Percentiles rank a stretch among this genome's conserved stretches.
Conservation (phyloP, 768 basidiomycete species). For the Russula compacta region DNA sequence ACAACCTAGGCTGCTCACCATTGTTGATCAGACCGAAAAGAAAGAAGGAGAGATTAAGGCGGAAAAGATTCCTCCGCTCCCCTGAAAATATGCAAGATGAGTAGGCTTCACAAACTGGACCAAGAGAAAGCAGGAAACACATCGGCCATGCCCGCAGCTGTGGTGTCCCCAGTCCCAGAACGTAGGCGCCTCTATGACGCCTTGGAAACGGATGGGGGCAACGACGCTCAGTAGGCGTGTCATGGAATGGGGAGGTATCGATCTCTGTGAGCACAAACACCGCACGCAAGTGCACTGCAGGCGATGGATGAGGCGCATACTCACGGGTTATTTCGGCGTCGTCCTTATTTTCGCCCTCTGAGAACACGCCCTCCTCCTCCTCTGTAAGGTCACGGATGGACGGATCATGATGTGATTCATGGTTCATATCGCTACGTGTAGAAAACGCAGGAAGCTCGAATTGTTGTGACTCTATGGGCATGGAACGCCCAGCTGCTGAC, state of each 20-base stretch:
- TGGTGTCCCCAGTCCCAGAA: not conserved
- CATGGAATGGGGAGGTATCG: not conserved
- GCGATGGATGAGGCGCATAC: not conserved
- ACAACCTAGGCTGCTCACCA: constrained; percentile 35
- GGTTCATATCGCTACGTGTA: not conserved
- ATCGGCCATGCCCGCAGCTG: not conserved
- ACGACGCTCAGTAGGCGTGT: not conserved
- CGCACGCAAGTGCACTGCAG: not conserved
- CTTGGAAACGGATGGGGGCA: not conserved
- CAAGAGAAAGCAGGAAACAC: not conserved
- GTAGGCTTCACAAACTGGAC: not conserved
- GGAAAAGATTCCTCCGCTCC: constrained; percentile 24
- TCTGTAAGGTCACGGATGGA: not conserved
- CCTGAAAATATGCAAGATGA: not conserved
- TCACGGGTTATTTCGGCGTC: not conserved
- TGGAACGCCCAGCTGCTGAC: not conserved
- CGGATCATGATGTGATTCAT: not conserved
- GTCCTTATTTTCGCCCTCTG: not conserved
- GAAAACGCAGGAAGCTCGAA: constrained; percentile 7
- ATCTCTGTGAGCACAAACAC: not conserved
- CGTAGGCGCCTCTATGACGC: not conserved
- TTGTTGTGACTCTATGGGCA: not conserved
- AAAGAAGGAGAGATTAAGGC: constrained; percentile 63
- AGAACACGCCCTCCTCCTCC: constrained; percentile 3
- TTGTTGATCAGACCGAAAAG: constrained; percentile 91